These are phyloP conservation scores for Starmerella stellata DNA, from an alignment of 805 yeast genomes.

Conservation along the genomic window DNA sequence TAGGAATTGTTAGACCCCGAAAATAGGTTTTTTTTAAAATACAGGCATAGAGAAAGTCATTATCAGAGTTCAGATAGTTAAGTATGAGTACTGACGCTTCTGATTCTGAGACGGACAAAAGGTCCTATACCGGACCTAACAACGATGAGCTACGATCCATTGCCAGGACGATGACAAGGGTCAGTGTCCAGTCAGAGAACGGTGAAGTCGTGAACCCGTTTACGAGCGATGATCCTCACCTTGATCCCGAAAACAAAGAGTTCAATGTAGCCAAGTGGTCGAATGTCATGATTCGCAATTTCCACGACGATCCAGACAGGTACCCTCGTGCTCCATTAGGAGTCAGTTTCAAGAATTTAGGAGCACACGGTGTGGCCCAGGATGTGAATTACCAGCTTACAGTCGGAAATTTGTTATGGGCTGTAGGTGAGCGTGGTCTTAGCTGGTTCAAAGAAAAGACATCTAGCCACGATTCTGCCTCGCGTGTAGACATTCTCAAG, in stretches of 20 bases:
- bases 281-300: constrained; percentile 35
- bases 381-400: constrained; percentile 48
- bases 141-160: constrained; percentile 3
- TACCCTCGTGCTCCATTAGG: constrained; percentile 45
- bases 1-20: no score
- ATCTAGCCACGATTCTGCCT: neutral
- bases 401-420: constrained; percentile 28
- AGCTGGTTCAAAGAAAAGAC: constrained; percentile 3
- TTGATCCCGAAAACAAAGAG: constrained; percentile 41
- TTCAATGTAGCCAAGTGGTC: constrained; percentile 50
- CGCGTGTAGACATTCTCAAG: constrained; percentile 15
- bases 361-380: constrained; percentile 48
- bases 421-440: constrained; percentile 18
- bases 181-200: neutral
- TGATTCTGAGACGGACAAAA: neutral
- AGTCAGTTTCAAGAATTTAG: constrained; percentile 37
- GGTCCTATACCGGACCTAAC: constrained; percentile 9
- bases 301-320: constrained; percentile 39
- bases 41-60: no score
- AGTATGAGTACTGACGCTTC: neutral
- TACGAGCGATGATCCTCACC: constrained; percentile 25
- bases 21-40: no score
- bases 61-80: neutral
- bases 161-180: constrained; percentile 7
- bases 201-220: neutral